A percentile compares a stretch with the other conserved stretches of the same genome.
These are phyloP conservation scores for Phyllosticta citrichinensis DNA, from an alignment of 2,329 filamentous ascomycete genomes.

Conservation along the genomic window DNA sequence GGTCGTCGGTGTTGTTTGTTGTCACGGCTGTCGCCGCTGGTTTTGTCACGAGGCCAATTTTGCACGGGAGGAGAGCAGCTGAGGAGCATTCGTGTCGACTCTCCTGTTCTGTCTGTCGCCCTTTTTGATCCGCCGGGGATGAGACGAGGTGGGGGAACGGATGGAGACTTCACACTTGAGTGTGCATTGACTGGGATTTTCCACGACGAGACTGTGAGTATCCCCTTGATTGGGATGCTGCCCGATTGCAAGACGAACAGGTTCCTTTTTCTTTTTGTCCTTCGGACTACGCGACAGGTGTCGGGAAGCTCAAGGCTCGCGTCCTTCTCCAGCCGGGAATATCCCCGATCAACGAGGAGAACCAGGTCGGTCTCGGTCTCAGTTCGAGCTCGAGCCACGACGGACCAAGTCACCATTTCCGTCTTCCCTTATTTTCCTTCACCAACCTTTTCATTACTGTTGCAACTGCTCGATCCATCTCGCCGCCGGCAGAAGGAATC, in stretches of 20 bases:
- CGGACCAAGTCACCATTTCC: no score
- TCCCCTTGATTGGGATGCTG: background rate
- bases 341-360: no score
- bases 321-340: no score
- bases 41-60: background rate
- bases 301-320: no score
- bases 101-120: background rate
- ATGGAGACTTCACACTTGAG: background rate
- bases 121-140: background rate
- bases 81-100: background rate
- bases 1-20: background rate
- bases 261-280: background rate
- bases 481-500: no score
- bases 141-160: background rate
- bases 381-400: no score
- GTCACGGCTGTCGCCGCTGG: background rate
- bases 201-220: no score
- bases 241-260: background rate
- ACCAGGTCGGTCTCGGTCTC: no score
- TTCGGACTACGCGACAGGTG: background rate
- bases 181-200: background rate
- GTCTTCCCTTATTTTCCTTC: no score
- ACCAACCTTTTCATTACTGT: no score
- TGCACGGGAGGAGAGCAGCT: background rate
- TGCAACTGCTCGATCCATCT: no score